phyloP scores from a whole-genome alignment of 768 basidiomycete genomes.

The Amanita subjunquillea region DNA sequence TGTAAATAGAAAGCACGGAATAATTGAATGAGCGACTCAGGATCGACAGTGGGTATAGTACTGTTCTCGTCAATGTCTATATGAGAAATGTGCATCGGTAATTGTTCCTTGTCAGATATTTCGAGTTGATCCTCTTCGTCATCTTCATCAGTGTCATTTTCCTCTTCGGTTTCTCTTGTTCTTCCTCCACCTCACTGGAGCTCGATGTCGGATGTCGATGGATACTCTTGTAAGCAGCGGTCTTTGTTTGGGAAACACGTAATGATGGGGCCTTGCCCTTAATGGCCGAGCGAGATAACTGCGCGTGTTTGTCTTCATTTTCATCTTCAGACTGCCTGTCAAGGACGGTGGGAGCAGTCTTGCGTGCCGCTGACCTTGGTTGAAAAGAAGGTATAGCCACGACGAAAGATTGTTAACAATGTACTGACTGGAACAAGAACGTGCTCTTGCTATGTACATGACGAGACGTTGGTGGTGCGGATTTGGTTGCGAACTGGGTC shows the following conservation, averaged over 20 bases:
- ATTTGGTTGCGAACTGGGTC: background rate
- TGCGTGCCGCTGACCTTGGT: slow-evolving; percentile 9
- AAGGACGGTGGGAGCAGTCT: background rate
- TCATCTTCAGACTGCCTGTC: background rate
- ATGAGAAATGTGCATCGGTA: background rate
- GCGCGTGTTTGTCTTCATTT: no score
- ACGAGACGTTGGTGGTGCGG: background rate
- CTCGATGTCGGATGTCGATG: background rate
- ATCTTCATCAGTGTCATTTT: background rate
- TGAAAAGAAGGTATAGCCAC: background rate
- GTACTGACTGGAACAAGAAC: background rate
- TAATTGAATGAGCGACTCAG: slow-evolving; percentile 22
- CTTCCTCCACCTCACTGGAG: background rate
- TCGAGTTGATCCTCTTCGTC: background rate
- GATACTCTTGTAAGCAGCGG: background rate
- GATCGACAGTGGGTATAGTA: background rate
- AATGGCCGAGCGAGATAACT: no score
- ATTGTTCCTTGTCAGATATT: background rate
- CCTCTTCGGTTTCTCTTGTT: background rate
- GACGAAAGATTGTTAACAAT: background rate
- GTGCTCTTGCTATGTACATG: background rate
- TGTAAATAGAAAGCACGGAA: slow-evolving; percentile 23
- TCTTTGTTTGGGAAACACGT: background rate
- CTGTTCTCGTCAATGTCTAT: background rate
- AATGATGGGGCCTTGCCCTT: background rate